These are phyloP conservation scores for Nyssa sinensis DNA, from an alignment of 148 eudicot genomes.

Conservation along the genomic window DNA sequence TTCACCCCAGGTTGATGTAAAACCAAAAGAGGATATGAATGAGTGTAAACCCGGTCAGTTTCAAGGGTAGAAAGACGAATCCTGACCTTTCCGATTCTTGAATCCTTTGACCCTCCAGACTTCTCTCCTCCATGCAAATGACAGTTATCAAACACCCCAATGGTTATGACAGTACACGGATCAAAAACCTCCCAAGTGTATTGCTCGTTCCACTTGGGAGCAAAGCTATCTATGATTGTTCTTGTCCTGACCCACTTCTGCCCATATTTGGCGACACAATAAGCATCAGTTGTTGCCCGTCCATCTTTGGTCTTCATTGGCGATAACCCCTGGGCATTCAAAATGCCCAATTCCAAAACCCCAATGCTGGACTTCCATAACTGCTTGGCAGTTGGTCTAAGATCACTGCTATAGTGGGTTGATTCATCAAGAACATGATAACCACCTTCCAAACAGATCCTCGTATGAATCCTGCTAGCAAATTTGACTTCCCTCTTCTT, in stretches of 20 bases:
- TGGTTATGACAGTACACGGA: slow-evolving; percentile 60
- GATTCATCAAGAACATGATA: slow-evolving; percentile 39
- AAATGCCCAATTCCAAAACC: slow-evolving; percentile 27
- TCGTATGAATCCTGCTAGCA: slow-evolving; percentile 33
- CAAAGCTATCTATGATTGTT: slow-evolving; percentile 62
- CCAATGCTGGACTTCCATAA: slow-evolving; percentile 30
- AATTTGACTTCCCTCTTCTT: slow-evolving; percentile 30
- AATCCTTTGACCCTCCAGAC: slow-evolving; percentile 19
- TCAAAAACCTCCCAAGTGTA: slow-evolving; percentile 76
- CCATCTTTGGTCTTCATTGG: slow-evolving; percentile 33
- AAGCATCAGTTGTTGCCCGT: slow-evolving; percentile 30
- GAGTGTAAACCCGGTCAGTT: slow-evolving; percentile 18
- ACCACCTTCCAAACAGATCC: slow-evolving; percentile 36
- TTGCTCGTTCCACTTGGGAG: slow-evolving; percentile 67
- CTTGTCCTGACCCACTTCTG: slow-evolving; percentile 73
- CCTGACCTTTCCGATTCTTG: slow-evolving; percentile 24
- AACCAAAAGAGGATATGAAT: slow-evolving; percentile 25
- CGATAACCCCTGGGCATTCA: slow-evolving; percentile 26
- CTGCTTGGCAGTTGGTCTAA: slow-evolving; percentile 33
- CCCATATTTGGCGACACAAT: slow-evolving; percentile 74
- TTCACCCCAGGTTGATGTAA: slow-evolving; percentile 20
- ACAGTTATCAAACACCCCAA: slow-evolving; percentile 65
- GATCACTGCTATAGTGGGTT: slow-evolving; percentile 34
- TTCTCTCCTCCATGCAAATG: slow-evolving; percentile 32
- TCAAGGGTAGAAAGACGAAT: slow-evolving; percentile 30